These are phyloP conservation scores for Pyrenula aspistea DNA, from an alignment of 495 filamentous ascomycete genomes.

Conservation along the genomic window DNA sequence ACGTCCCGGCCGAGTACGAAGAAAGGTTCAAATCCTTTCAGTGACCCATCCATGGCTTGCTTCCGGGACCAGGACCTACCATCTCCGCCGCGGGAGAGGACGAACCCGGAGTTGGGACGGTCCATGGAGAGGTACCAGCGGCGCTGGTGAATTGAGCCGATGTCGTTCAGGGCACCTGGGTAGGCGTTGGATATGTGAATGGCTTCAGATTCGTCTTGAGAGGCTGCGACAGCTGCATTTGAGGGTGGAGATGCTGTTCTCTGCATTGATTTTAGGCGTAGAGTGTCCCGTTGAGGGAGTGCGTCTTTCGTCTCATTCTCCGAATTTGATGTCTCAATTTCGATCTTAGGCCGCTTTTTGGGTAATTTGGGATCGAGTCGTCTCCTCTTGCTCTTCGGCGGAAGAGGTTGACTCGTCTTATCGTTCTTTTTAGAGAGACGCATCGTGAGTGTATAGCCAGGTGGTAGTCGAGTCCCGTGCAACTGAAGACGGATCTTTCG, in stretches of 20 bases:
- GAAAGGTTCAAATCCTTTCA: constrained; percentile 39
- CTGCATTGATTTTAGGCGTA: background rate
- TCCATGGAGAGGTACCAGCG: constrained; percentile 51
- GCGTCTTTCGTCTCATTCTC: background rate
- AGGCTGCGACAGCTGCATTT: background rate
- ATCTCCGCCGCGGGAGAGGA: constrained; percentile 8
- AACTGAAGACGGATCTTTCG: constrained; percentile 51
- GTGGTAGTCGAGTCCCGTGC: constrained; percentile 45
- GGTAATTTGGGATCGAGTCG: constrained; percentile 4
- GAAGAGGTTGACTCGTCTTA: constrained; percentile 16
- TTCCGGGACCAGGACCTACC: constrained; percentile 16
- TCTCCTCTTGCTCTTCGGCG: constrained; percentile 18
- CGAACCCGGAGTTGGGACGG: constrained; percentile 39
- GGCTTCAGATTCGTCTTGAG: constrained; percentile 10
- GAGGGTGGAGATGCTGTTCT: background rate
- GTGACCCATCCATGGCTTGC: constrained; percentile 5
- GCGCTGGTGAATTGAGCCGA: constrained; percentile 52
- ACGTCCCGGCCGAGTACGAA: constrained; percentile 41
- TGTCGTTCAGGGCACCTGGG: constrained; percentile 39
- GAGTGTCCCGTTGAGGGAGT: background rate
- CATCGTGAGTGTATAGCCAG: constrained; percentile 43
- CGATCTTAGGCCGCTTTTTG: background rate
- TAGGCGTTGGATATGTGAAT: constrained; percentile 55
- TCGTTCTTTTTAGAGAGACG: constrained; percentile 40
- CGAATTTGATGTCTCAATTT: constrained; percentile 10